Evolutionary conservation across 352 stramenopile genomes (phyloP), one percentile per base, ranked within the genome.

Genomic region (Globisporangium cystogenes): DNA sequence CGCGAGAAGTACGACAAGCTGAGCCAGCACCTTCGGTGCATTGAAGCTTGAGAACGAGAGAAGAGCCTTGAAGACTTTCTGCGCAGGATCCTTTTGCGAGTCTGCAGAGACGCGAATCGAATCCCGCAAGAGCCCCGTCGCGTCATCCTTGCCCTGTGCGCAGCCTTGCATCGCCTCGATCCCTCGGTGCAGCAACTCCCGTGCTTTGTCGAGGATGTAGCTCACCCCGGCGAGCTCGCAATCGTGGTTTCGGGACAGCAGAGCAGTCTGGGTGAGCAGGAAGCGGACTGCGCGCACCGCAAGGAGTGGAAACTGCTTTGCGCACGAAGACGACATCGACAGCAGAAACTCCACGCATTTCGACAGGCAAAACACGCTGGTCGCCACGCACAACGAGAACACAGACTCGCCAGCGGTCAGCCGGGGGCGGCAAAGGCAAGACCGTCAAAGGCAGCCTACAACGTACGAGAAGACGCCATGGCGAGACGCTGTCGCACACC

Each of bases 381-480:
- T 16, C 26, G 16, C 24, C 15, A 48, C 10, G 15, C 46, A 51
- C 12, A 51, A 15, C 4, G 14, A 40, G 1, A 3, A 40, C 39
- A 52, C 20, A 44, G 14, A 45, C 40, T 27, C 7, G 27, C 8
- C 21, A 27, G 27, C 14, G 10, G 1, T 7, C 47, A 26, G 12
- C 20, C 4, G 2, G 20, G 27, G 33, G 20, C 4, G 29, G 36
- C 4, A 53, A 26, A 26, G 14, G n/a, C 15, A 53, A 37, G 14
- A 7, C 23, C 15, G 12, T 55, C 5, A 35, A 40, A 41, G 27
- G 48, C 2, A 59, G 40, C 18, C 7, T 6, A 20, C 18, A 21
- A 76, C 72, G 54, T 68, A 83, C 72, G 72, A 81, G 57, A 69
- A 83, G 2, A 65, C 54, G 11, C 53, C 57, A 26, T 74, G 53